phyloP scores from a whole-genome alignment of 371 early-diverging fungal species.

The Haplosporangium sp. region DNA sequence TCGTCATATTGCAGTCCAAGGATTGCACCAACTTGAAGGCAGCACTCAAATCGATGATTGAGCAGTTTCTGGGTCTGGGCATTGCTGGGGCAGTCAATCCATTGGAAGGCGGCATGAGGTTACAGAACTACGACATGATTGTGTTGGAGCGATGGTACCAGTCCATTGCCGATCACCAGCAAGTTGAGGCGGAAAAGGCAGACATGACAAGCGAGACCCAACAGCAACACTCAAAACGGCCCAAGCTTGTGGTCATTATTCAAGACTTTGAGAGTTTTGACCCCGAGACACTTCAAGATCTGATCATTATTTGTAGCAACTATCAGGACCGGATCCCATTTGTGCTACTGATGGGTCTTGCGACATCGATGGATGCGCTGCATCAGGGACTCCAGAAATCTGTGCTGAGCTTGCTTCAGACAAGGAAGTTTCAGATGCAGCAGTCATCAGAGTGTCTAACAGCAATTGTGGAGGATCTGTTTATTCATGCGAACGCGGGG shows the following conservation, averaged over 20 bases:
- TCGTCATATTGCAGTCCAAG: conserved; percentile 74
- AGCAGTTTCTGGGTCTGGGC: conserved; percentile 61
- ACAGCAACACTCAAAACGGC: neutral
- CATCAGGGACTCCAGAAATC: conserved; percentile 82
- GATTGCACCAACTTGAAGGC: conserved; percentile 68
- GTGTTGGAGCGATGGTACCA: conserved; percentile 74
- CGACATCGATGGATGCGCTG: conserved; percentile 84
- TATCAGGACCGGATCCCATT: conserved; percentile 79
- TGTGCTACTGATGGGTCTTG: conserved; percentile 85
- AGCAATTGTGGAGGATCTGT: conserved; percentile 75
- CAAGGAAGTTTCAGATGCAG: conserved; percentile 82
- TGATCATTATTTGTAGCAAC: conserved; percentile 81
- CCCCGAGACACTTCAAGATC: conserved; percentile 75
- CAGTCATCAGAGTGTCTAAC: conserved; percentile 83
- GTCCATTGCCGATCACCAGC: conserved; percentile 29
- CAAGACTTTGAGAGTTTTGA: conserved; percentile 92
- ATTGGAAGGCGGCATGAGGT: conserved; percentile 36
- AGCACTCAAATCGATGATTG: conserved; percentile 70
- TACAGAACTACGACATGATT: conserved; percentile 71
- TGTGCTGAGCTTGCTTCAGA: conserved; percentile 74
- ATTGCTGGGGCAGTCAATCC: conserved; percentile 36
- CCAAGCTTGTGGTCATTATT: conserved; percentile 76
- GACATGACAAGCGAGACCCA: too few species aligned
- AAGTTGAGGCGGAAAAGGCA: neutral
- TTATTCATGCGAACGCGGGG: conserved; percentile 62